phyloP scores from a whole-genome alignment of 495 filamentous ascomycete species.

The Aspergillus steynii region DNA sequence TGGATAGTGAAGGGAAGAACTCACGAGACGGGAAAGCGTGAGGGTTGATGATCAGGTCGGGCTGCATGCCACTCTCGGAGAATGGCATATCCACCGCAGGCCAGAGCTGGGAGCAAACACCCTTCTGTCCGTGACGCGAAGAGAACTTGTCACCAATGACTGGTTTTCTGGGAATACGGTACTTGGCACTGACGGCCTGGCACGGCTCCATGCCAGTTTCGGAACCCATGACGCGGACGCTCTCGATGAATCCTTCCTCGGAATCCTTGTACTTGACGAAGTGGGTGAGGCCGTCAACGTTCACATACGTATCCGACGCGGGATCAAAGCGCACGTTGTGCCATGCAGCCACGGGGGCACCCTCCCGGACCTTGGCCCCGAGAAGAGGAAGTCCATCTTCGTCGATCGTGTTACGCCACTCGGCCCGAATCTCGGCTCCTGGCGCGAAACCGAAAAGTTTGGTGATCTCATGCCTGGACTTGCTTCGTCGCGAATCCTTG shows the following conservation, averaged over 20 bases:
- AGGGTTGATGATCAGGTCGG: conserved; percentile 97
- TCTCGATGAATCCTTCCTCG: conserved; percentile 86
- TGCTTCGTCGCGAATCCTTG: conserved; percentile 57
- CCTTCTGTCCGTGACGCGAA: conserved; percentile 59
- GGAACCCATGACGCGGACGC: conserved; percentile 83
- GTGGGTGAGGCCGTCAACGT: conserved; percentile 76
- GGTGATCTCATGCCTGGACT: conserved; percentile 55
- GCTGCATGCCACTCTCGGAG: conserved; percentile 93
- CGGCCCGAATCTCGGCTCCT: conserved; percentile 61
- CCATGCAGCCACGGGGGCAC: conserved; percentile 82
- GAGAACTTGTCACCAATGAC: conserved; percentile 78
- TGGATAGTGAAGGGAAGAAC: conserved; percentile 15
- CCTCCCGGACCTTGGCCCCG: conserved; percentile 72
- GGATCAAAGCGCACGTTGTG: conserved; percentile 84
- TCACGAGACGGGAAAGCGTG: conserved; percentile 97
- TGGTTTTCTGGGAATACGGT: conserved; percentile 84
- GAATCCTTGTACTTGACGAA: conserved; percentile 89
- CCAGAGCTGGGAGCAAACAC: conserved; percentile 94
- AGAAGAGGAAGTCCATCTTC: conserved; percentile 82
- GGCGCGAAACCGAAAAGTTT: conserved; percentile 88
- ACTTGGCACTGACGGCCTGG: conserved; percentile 86
- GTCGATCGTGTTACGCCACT: conserved; percentile 70
- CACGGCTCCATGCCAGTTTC: conserved; percentile 79
- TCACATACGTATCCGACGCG: conserved; percentile 55
- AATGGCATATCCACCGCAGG: conserved; percentile 94